Evolutionary conservation across 257 asterid species (phyloP), one percentile per base, ranked within the genome.

Genomic region (Nicotiana benthamiana): DNA sequence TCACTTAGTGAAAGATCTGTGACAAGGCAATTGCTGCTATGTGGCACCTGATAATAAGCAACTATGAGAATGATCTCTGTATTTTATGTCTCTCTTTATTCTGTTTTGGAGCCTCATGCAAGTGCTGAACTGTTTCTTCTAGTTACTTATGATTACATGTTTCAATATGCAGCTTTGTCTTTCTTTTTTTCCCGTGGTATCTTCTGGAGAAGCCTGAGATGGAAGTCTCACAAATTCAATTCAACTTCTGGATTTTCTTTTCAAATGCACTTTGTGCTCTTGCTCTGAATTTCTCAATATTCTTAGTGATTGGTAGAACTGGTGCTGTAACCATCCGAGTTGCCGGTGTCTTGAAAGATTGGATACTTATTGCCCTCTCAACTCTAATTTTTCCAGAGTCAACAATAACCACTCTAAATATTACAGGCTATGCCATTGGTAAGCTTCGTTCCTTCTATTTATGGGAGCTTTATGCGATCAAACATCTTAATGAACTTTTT

Each of bases 291-390:
- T 93, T 96, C 90, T 94, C 98, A 75, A 94, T 96, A 79, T 94
- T 96, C 87, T 86, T 93, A 82, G 99, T 91, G 28, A 91, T 94
- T 64, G 99, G 98, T 86, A 92, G 99, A 94, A 96, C 99, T 10
- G 92, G 99, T 76, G 99, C 99, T 48, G 98, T 96, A 83, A 96
- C 99, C 36, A 87, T 96, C 77, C 91, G 99, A 77, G 99, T 96
- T 61, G 98, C 99, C 60, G 98, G 99, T 5, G 99, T 96, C 81
- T 84, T 94, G 28, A 96, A 96, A 85, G 99, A 96, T 89, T 96
- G 99, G 99, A 96, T 96, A 63, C 93, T 96, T 65, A 94, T 96
- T 82, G 96, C 99, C 78, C 93, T 96, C 77, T 96, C 99, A 40
- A 94, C 98, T 20, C 84, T 96, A 80, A 86, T 96, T 53, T 96